Evolutionary conservation across 352 stramenopile genomes (phyloP), one percentile per base, ranked within the genome.

Genomic region (Phytophthora cryptogea): DNA sequence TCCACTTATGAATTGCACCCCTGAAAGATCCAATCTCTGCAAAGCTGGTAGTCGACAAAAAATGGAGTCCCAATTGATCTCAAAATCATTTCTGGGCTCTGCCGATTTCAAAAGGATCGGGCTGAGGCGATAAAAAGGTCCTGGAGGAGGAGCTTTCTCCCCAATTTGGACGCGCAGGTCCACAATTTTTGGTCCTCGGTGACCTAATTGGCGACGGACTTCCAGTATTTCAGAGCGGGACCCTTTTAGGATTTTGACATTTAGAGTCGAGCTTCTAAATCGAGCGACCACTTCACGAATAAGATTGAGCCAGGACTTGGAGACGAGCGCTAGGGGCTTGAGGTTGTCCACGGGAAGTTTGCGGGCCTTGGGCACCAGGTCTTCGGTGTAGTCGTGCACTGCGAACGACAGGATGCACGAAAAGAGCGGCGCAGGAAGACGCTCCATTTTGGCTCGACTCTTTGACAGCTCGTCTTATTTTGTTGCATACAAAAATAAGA

Each of bases 161-260:
- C 68, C 68, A 47, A 83, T 59, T 39, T 49, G 54, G 17, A 83
- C 37, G n/a, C 37, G 55, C 31, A 80, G 54, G 20, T 72, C 56
- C 7, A 65, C 36, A 13, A 83, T 45, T 55, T 54, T 42, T 20
- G 35, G 5, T 17, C 74, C 68, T 27, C 66, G 52, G 6, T 66
- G 31, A 17, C 23, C 16, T 13, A 61, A 40, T 0, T 16, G 20
- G 4, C 53, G 64, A 23, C n/a, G 23, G 16, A 59, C 49, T 9
- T 11, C 41, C 26, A 55, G 17, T 32, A 71, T 16, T 43, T 71
- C 59, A 0, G 37, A n/a, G 43, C 65, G 60, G 14, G 49, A 48
- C 0, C 49, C 49, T 5, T 28, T 55, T 0, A 44, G 35, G 5
- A 30, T 54, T 4, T 51, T 28, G 26, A 76, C 30, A 37, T 48